phyloP scores from a whole-genome alignment of 108 stramenopile genomes.

The Nitzschia palea region DNA sequence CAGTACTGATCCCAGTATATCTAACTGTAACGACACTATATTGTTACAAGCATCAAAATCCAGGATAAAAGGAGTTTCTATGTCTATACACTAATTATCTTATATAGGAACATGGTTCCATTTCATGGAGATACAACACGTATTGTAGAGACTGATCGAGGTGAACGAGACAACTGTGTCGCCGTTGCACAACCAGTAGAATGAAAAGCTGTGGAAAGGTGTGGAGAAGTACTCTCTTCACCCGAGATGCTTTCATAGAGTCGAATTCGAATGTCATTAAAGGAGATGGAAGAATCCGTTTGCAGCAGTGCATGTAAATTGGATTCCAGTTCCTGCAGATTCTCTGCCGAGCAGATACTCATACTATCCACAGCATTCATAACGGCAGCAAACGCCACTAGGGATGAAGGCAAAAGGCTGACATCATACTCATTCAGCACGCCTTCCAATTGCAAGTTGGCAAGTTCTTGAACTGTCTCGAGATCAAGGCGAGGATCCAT shows the following conservation, averaged over 20 bases:
- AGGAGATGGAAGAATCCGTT: not conserved
- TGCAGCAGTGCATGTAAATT: not conserved
- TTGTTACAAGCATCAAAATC: no score
- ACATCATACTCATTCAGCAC: constrained; percentile 7
- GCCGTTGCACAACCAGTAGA: not conserved
- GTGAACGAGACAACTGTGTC: not conserved
- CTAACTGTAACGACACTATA: no score
- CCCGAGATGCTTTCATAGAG: not conserved
- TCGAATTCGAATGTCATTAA: not conserved
- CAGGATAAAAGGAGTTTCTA: no score
- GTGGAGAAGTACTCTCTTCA: not conserved
- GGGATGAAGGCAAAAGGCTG: constrained; percentile 3
- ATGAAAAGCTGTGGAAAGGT: not conserved
- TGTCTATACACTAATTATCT: no score
- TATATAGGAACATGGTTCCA: no score
- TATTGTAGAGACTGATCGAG: not conserved
- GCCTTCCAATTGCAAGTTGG: constrained; percentile 15
- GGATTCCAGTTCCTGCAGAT: not conserved
- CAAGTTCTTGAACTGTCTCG: constrained; percentile 9
- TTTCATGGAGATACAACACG: no score
- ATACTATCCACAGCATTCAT: constrained; percentile 20
- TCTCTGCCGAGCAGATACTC: not conserved
- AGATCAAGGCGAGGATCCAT: constrained; percentile 1
- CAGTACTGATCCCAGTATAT: no score
- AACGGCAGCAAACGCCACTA: constrained; percentile 21